Base-by-base conservation (phyloP, 495 filamentous ascomycete genomes). In the Filosporella fistucella region DNA sequence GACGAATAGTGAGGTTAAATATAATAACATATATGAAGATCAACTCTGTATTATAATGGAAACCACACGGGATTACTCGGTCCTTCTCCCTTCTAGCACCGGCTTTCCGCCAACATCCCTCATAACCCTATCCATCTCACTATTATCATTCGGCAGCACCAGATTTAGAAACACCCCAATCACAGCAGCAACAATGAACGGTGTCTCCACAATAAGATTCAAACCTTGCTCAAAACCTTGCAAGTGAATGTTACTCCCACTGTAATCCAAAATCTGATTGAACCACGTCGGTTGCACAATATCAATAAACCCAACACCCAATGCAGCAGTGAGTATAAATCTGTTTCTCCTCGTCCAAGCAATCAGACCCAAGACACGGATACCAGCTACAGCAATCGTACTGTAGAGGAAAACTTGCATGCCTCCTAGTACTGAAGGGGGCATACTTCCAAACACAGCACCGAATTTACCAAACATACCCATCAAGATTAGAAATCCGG, bases 331-430 rank as follows among this genome's bases (percentile, higher is more conserved):
- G 11, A 63, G 55, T 42, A 68, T 67, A 41, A 68, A 68, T 25
- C 66, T 51, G 18, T 67, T 64, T 4, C 66, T 51, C 1, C 63
- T 49, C 1, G 57, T 68, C 61, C 63, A 68, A 12, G 49, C 28
- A 16, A 67, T 63, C 8, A 61, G 50, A 1, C 59, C 56, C 4
- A 68, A 55, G 8, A 67, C 65, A 4, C 59, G 47, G 26, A 68
- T 50, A 16, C 66, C 66, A 17, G 63, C 61, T n/a, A 65, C 61
- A n/a, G 65, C 57, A 10, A 68, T 62, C 0, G 63, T 63, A 8
- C 56, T 62, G 55, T 67, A 67, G 5, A 68, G 60, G 47, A 68
- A 68, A 3, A 66, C 65, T 44, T 66, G 67, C 66, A 68, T 68
- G 5, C 66, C 66, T 4, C 66, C 65, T 12, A 68, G 62, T 4